Conservation (phyloP, 208 protist species). For the Borovskyia barvae region DNA sequence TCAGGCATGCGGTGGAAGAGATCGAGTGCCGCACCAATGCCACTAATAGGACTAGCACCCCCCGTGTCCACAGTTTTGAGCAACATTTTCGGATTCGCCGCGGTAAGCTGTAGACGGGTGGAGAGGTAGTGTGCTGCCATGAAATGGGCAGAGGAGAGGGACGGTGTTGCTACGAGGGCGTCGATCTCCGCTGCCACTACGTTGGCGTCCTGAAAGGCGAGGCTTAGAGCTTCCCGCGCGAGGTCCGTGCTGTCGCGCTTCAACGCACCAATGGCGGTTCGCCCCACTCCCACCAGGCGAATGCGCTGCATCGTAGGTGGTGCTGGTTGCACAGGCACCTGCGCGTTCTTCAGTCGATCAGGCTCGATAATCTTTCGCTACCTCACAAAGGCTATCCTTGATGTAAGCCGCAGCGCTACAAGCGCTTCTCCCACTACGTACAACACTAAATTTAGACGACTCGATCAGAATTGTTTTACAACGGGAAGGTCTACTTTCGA, state of each 20-base stretch:
- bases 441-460: too few relatives aligned
- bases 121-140: conserved; percentile 77
- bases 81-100: conserved; percentile 36
- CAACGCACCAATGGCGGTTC: conserved; percentile 49
- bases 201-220: conserved; percentile 47
- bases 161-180: conserved; percentile 76
- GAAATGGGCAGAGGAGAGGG: conserved; percentile 64
- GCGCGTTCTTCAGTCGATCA: too few relatives aligned
- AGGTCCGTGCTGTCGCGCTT: conserved; percentile 36
- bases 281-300: conserved; percentile 51
- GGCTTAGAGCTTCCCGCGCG: conserved; percentile 40
- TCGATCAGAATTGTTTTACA: too few relatives aligned
- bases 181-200: conserved; percentile 52
- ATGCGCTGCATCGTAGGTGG: conserved; percentile 34
- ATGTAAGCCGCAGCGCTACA: too few relatives aligned
- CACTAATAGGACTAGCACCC: conserved; percentile 64
- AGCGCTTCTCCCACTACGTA: too few relatives aligned
- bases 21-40: conserved; percentile 37
- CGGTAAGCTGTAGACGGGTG: conserved; percentile 37
- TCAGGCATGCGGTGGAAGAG: conserved; percentile 38
- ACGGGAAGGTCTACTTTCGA: too few relatives aligned
- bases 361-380: too few relatives aligned
- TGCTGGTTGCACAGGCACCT: too few relatives aligned
- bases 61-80: conserved; percentile 70
- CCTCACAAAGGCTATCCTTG: too few relatives aligned